Base-by-base conservation (phyloP, 2,329 filamentous ascomycete genomes). In the Alternaria sp. region DNA sequence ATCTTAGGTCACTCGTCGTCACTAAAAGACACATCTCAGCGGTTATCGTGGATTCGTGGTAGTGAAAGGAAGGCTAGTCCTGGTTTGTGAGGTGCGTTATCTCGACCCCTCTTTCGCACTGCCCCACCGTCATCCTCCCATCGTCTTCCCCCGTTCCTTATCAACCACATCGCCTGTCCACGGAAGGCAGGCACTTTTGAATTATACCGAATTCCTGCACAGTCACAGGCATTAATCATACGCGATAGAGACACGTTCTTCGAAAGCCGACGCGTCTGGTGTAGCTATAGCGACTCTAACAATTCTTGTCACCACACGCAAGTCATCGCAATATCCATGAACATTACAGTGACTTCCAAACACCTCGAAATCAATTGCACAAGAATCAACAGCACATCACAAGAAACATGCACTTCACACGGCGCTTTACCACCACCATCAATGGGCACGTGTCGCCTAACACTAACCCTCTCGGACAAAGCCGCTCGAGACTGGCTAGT, bases 391-490 rank as follows among this genome's bases (percentile, higher is more conserved):
- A 45, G 44, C 21, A 73, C 65, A 1, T 51, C 72, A 1, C 69
- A 73, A 45, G 60, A 61, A 9, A 73, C 71, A 9, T 73, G 72
- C 56, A 63, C 71, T 13, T 56, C 57, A 62, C 71, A 71, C 66
- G 71, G 70, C 7, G 71, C 71, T 26, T 58, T 72, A 3, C 51
- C 64, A 5, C 58, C 67, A 9, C 67, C 60, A 4, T 68, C 67
- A 48, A 90, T 88, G 0, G 91, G 91, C 59, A 93, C 94, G 90
- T 85, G 86, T 36, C 86, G 91, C 2, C 83, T 93, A 1, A 81
- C 90, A 2, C 81, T 93, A 11, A 74, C 64, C 8, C 51, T 57
- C 23, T 71, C 72, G 33, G 72, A 75, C 39, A 73, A 74, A 51
- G 41, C 65, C 13, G 63, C 65, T 2, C 59, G 73, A 45, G 71